phyloP scores from a whole-genome alignment of 163 green algal species.

The Scenedesmus sp. region DNA sequence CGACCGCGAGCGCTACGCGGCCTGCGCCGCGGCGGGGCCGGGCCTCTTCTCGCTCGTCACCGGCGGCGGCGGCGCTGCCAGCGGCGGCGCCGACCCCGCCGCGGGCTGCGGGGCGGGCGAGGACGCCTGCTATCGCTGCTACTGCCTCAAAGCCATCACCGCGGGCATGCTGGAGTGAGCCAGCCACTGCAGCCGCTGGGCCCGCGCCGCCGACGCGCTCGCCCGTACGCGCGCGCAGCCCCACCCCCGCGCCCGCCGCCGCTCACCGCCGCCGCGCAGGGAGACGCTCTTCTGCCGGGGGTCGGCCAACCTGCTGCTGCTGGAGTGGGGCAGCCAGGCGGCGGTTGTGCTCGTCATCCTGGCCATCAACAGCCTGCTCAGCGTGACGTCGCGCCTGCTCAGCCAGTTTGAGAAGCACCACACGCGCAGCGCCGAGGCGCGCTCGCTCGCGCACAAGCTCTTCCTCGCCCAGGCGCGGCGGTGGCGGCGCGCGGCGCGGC shows the following conservation, averaged over 20 bases:
- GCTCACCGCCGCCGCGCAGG: too few species aligned
- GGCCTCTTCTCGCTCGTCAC: not conserved
- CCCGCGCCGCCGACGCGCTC: too few species aligned
- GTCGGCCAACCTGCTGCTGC: slow-evolving; percentile 5
- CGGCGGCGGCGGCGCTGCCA: too few species aligned
- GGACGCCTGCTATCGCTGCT: slow-evolving; percentile 58
- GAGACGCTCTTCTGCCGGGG: slow-evolving; percentile 35
- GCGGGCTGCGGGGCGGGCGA: slow-evolving; percentile 23
- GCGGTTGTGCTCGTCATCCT: slow-evolving; percentile 50
- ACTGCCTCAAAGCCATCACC: slow-evolving; percentile 44
- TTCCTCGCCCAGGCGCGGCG: slow-evolving; percentile 53
- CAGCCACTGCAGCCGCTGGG: not conserved
- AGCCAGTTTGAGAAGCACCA: slow-evolving; percentile 60
- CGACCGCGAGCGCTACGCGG: slow-evolving; percentile 23
- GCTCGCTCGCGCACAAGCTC: slow-evolving; percentile 45
- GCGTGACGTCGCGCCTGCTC: slow-evolving; percentile 41
- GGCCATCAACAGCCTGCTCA: slow-evolving; percentile 46
- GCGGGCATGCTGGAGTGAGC: slow-evolving; percentile 18
- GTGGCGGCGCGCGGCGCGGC: too few species aligned
- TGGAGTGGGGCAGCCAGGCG: slow-evolving; percentile 19
- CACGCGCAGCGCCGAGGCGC: slow-evolving; percentile 55
- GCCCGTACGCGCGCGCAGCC: too few species aligned
- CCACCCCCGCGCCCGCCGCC: too few species aligned
- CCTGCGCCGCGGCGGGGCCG: not conserved
- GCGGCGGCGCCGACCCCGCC: too few species aligned